Conservation (phyloP, 345 rosid genomes). For the Rhodamnia rubescens region DNA sequence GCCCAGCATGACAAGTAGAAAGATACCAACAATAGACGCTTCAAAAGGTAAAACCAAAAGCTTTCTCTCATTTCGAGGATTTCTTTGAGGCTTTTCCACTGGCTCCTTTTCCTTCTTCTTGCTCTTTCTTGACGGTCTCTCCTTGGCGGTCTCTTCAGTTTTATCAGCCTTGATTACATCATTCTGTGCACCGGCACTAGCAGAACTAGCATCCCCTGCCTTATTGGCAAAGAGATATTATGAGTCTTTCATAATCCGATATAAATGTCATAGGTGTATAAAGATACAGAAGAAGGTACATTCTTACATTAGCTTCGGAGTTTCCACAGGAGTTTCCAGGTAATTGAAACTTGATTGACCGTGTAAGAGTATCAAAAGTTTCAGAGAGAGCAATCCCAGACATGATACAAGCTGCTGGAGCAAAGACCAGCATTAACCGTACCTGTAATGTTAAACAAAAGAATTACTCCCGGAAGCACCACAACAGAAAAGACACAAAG, state of each 20-base stretch:
- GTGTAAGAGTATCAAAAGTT: slow-evolving; percentile 84
- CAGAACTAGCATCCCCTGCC: slow-evolving; percentile 52
- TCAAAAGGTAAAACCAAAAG: slow-evolving; percentile 83
- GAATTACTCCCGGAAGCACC: neutral
- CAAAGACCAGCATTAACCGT: slow-evolving; percentile 97
- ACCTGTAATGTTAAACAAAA: slow-evolving; percentile 39
- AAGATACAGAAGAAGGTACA: neutral
- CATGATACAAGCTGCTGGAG: slow-evolving; percentile 99
- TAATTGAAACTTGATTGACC: slow-evolving; percentile 85
- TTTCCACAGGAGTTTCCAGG: slow-evolving; percentile 23
- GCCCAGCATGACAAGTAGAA: slow-evolving; percentile 80
- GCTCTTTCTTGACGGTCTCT: slow-evolving; percentile 10
- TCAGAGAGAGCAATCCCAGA: slow-evolving; percentile 99
- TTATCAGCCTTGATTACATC: slow-evolving; percentile 5
- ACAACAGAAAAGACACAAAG: neutral
- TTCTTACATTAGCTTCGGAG: slow-evolving; percentile 48
- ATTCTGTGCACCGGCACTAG: slow-evolving; percentile 13
- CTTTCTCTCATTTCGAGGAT: slow-evolving; percentile 44
- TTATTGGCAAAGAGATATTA: slow-evolving; percentile 26
- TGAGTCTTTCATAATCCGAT: neutral
- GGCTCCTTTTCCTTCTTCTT: slow-evolving; percentile 30
- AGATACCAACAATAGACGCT: slow-evolving; percentile 65
- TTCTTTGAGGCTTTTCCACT: slow-evolving; percentile 33
- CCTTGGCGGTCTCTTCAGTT: slow-evolving; percentile 6
- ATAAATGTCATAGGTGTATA: neutral